Evolutionary conservation across 2,329 filamentous ascomycete species (phyloP).

Genomic region (Penicillium psychrosexuale): DNA sequence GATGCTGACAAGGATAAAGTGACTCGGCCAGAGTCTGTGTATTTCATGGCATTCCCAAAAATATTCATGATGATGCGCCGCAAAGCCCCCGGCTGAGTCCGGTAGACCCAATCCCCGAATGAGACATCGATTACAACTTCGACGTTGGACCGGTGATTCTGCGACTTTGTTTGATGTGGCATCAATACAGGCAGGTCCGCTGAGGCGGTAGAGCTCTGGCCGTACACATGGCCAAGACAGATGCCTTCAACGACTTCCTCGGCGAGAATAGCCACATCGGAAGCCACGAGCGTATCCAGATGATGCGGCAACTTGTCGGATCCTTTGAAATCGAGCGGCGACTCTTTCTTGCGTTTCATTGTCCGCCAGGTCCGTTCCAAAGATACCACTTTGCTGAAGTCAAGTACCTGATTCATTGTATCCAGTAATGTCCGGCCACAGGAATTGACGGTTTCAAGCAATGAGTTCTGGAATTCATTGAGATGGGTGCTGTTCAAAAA

Average conservation of each 20-base stretch:
- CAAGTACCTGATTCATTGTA: slow-evolving; percentile 46
- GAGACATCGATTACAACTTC: slow-evolving; percentile 55
- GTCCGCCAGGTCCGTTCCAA: slow-evolving; percentile 37
- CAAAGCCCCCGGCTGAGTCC: slow-evolving; percentile 54
- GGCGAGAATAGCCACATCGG: slow-evolving; percentile 47
- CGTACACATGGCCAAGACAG: slow-evolving; percentile 48
- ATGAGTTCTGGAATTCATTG: slow-evolving; percentile 40
- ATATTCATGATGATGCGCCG: slow-evolving; percentile 61
- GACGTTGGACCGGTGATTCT: slow-evolving; percentile 29
- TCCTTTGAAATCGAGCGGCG: slow-evolving; percentile 27
- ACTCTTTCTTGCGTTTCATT: slow-evolving; percentile 29
- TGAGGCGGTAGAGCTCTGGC: slow-evolving; percentile 28
- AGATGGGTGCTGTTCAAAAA: slow-evolving; percentile 40
- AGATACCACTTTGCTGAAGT: slow-evolving; percentile 54
- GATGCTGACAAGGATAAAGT: slow-evolving; percentile 41
- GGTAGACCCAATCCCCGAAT: slow-evolving; percentile 52
- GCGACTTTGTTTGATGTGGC: slow-evolving; percentile 9
- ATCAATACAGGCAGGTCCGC: slow-evolving; percentile 26
- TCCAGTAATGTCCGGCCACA: slow-evolving; percentile 44
- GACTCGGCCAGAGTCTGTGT: slow-evolving; percentile 54
- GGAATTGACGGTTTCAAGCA: slow-evolving; percentile 42
- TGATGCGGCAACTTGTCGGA: slow-evolving; percentile 33
- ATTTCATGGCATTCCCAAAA: slow-evolving; percentile 62
- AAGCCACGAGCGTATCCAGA: slow-evolving; percentile 34
- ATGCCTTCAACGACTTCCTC: slow-evolving; percentile 58